phyloP scores from a whole-genome alignment of 2,329 filamentous ascomycete genomes.

The Emergomyces orientalis region DNA sequence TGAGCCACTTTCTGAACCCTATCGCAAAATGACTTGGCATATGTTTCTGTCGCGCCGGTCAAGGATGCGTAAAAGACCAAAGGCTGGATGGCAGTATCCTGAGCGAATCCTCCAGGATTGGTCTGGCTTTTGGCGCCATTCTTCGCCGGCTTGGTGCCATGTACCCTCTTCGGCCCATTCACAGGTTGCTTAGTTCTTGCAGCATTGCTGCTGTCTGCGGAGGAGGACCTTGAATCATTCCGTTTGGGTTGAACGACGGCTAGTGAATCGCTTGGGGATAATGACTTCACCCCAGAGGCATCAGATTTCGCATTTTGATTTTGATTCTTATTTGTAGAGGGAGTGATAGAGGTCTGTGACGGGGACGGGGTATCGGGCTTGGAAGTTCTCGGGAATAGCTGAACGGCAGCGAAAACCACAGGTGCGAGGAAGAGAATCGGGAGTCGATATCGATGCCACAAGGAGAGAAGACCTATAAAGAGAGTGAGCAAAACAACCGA shows the following conservation, averaged over 20 bases:
- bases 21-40: constrained; percentile 55
- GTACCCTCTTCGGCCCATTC: constrained; percentile 14
- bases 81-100: constrained; percentile 43
- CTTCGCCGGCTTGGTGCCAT: constrained; percentile 12
- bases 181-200: constrained; percentile 4
- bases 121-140: background rate
- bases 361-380: background rate
- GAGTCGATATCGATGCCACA: constrained; percentile 8
- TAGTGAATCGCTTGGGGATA: background rate
- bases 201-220: background rate
- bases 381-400: background rate
- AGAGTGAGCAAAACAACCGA: background rate
- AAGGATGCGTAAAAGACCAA: constrained; percentile 85
- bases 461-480: constrained; percentile 2
- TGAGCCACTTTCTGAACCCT: constrained; percentile 41
- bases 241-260: background rate
- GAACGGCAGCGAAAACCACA: background rate
- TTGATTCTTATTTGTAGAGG: background rate
- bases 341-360: background rate
- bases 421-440: constrained; percentile 1
- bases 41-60: constrained; percentile 70
- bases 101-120: background rate
- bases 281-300: too few relatives aligned
- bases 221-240: constrained; percentile 2
- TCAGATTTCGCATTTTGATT: background rate